Conservation (phyloP, 805 yeast species). For the Phaffomyces antillensis region DNA sequence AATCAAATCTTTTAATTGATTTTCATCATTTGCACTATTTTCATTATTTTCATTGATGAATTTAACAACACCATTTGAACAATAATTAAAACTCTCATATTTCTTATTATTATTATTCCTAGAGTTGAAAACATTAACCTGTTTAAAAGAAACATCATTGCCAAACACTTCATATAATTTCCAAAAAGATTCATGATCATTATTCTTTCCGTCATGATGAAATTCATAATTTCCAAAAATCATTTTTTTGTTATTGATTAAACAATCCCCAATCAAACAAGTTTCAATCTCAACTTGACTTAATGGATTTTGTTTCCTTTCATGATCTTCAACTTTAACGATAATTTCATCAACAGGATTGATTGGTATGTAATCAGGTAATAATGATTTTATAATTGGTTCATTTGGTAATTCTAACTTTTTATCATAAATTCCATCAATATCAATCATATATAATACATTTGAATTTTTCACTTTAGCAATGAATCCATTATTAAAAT, state of each 20-base stretch:
- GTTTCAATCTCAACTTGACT: constrained; percentile 54
- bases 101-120: no score
- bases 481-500: neutral
- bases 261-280: constrained; percentile 24
- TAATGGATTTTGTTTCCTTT: constrained; percentile 23
- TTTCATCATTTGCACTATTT: no score
- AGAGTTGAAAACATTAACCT: no score
- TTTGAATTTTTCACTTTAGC: constrained; percentile 3
- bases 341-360: constrained; percentile 14
- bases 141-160: neutral
- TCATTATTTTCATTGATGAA: no score
- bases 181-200: neutral
- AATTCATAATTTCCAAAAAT: constrained; percentile 10
- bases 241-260: constrained; percentile 10
- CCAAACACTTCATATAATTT: constrained; percentile 3
- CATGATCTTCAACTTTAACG: constrained; percentile 15
- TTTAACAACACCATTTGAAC: no score
- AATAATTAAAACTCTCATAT: no score
- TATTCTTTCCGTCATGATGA: neutral
- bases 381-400: constrained; percentile 21
- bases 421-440: constrained; percentile 19
- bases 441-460: constrained; percentile 18
- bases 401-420: constrained; percentile 35
- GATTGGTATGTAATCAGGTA: constrained; percentile 21
- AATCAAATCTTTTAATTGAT: no score